Evolutionary conservation across 176 grass and related monocot genomes (phyloP), one percentile per base, ranked within the genome.

Genomic region (Coix lacrymajobi): DNA sequence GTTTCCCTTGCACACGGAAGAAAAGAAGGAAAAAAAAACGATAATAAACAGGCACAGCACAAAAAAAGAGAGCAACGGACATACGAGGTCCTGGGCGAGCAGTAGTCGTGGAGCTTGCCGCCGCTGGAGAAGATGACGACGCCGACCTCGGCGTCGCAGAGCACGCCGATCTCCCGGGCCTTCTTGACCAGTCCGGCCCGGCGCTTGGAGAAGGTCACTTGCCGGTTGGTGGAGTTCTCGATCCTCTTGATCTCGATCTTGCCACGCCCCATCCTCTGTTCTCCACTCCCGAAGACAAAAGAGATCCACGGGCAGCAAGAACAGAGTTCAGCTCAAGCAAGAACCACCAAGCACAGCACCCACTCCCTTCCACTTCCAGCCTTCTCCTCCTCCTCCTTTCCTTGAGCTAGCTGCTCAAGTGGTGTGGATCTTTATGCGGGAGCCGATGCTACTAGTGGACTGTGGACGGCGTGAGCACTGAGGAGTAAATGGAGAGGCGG

Each of bases 211-310:
- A 98, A 95, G 70, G 96, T 98, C 28, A 98, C 92, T 67, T 95
- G 90, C 13, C 96, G 85, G 76, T 95, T 98, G 51, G 88, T 92
- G 20, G 92, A 85, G 90, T 95, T 98, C 92, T 98, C 96, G 85
- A 98, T 98, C 82, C 92, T 89, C 92, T 91, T 95, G 63, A 98
- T 95, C 96, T 98, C 92, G 57, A 98, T 98, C 90, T 98, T 98
- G 20, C 92, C 96, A 11, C 92, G 91, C 43, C 96, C 96, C 96
- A 98, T 97, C 46, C 14, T 69, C 29, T 17, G 39, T 15, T 15
- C 48, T 65, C 3, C 58, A 17, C 17, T 32, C 41, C 26, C 30
- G 13, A 26, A 54, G 37, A 77, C 17, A 70, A 22, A 26, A 54
- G 37, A 77, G 24, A 70, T 44, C n/a, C n/a, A 25, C 38, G 7